Conservation (phyloP, 495 filamentous ascomycete genomes). For the Rusavskia elegans region DNA sequence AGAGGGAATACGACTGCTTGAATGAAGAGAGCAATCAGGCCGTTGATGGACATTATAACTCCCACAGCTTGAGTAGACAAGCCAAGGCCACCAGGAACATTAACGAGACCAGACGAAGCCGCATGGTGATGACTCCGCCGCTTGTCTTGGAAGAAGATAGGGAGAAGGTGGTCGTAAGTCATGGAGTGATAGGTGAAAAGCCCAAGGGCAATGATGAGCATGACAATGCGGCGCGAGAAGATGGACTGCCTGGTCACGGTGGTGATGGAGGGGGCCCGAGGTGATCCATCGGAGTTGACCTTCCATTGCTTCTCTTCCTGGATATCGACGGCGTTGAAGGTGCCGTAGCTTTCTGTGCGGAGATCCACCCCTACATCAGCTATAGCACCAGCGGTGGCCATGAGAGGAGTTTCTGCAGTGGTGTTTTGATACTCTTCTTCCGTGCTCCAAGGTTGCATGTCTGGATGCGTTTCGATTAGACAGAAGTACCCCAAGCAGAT, state of each 20-base stretch:
- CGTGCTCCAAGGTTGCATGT: conserved; percentile 47
- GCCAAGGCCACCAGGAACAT: conserved; percentile 60
- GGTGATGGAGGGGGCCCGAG: conserved; percentile 16
- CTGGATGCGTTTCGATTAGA: conserved; percentile 67
- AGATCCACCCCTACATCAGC: conserved; percentile 55
- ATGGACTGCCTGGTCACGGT: conserved; percentile 25
- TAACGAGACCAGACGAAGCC: conserved; percentile 24
- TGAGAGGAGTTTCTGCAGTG: conserved; percentile 48
- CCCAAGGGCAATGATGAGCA: conserved; percentile 54
- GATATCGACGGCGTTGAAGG: conserved; percentile 46
- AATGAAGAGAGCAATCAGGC: conserved; percentile 61
- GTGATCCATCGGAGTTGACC: conserved; percentile 29
- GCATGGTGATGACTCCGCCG: conserved; percentile 12
- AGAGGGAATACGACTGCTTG: conserved; percentile 63
- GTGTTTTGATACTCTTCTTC: conserved; percentile 36
- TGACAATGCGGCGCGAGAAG: conserved; percentile 49
- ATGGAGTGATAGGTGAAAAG: conserved; percentile 83
- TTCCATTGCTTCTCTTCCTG: conserved; percentile 32
- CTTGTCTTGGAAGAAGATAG: conserved; percentile 70
- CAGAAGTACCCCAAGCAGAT: conserved; percentile 59
- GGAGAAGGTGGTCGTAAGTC: conserved; percentile 72
- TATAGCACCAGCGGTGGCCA: conserved; percentile 55
- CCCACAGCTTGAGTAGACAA: conserved; percentile 58
- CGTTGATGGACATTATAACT: conserved; percentile 65
- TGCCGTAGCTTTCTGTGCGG: conserved; percentile 61